Percentiles rank a stretch among this genome's conserved stretches.
phyloP scores from a whole-genome alignment of 2,329 filamentous ascomycete genomes.

The Aspergillus ochraceoroseus region DNA sequence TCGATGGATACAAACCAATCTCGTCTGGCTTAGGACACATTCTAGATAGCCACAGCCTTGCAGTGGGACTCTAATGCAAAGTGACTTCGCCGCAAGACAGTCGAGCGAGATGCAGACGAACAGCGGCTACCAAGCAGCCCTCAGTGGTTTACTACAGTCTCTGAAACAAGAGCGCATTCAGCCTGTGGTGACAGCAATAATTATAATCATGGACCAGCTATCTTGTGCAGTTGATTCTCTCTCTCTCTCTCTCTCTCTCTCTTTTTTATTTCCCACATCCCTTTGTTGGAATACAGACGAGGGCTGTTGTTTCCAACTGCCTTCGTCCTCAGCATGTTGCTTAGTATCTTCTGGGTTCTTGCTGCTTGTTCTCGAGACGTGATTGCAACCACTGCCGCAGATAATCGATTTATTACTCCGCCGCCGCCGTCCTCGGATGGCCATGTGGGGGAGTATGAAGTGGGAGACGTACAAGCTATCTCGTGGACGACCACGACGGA shows the following conservation, averaged over 20 bases:
- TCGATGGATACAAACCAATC: too few relatives aligned
- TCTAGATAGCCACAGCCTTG: too few relatives aligned
- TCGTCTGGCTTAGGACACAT: too few relatives aligned
- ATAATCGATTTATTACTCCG: conserved; percentile 6
- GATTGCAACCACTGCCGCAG: not conserved
- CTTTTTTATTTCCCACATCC: not conserved
- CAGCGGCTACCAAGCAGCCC: conserved; percentile 4
- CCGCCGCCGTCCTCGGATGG: not conserved
- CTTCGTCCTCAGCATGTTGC: not conserved
- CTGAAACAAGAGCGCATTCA: conserved; percentile 6
- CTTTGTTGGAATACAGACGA: too few relatives aligned
- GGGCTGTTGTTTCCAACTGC: too few relatives aligned
- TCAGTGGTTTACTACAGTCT: conserved; percentile 2
- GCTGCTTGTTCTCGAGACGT: not conserved
- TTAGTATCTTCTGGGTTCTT: not conserved
- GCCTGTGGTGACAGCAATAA: not conserved
- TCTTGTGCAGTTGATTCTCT: not conserved
- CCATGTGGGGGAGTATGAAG: not conserved
- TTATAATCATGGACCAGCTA: conserved; percentile 1
- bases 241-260: not conserved
- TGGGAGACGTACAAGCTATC: not conserved
- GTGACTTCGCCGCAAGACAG: conserved; percentile 1
- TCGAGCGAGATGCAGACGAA: not conserved
- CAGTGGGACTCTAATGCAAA: conserved; percentile 1
- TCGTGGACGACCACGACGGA: conserved; percentile 6